Conservation (phyloP, 2,329 filamentous ascomycete species). For the Exserohilum turcica region DNA sequence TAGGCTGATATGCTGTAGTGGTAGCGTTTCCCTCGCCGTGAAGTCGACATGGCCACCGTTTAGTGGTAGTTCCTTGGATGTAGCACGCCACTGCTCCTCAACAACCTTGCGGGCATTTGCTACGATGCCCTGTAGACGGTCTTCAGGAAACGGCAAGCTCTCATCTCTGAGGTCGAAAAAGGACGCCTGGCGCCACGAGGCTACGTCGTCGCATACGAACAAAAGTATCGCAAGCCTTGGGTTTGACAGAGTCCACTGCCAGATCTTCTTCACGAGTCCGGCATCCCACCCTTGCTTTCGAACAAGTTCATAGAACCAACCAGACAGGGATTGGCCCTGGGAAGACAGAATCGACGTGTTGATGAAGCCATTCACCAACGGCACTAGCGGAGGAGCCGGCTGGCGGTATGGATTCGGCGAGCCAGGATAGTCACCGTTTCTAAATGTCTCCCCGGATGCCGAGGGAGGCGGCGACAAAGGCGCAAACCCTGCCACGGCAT, state of each 20-base stretch:
- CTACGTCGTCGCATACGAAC: slow-evolving; percentile 47
- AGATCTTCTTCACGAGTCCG: slow-evolving; percentile 42
- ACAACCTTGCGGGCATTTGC: slow-evolving; percentile 45
- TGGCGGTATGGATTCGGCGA: slow-evolving; percentile 47
- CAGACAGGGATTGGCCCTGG: slow-evolving; percentile 45
- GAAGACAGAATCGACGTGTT: slow-evolving; percentile 43
- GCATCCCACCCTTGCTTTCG: slow-evolving; percentile 46
- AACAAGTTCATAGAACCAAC: slow-evolving; percentile 45
- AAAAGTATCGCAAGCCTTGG: slow-evolving; percentile 47
- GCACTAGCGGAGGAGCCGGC: slow-evolving; percentile 28
- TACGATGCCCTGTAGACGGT: slow-evolving; percentile 46
- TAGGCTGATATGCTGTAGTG: slow-evolving; percentile 41
- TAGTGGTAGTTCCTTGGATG: slow-evolving; percentile 46
- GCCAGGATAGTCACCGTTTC: slow-evolving; percentile 35
- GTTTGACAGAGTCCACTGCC: slow-evolving; percentile 50
- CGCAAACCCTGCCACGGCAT: slow-evolving; percentile 41
- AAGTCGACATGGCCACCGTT: slow-evolving; percentile 48
- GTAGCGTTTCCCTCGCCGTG: slow-evolving; percentile 43
- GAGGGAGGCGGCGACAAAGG: slow-evolving; percentile 41
- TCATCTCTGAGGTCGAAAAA: slow-evolving; percentile 48
- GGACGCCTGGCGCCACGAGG: slow-evolving; percentile 46
- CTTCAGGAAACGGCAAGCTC: slow-evolving; percentile 46
- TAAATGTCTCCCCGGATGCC: slow-evolving; percentile 37
- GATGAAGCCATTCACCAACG: slow-evolving; percentile 45
- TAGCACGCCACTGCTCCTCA: slow-evolving; percentile 50